Conservation (phyloP, 23 red algal species). For the Pyropia haitanensis region DNA sequence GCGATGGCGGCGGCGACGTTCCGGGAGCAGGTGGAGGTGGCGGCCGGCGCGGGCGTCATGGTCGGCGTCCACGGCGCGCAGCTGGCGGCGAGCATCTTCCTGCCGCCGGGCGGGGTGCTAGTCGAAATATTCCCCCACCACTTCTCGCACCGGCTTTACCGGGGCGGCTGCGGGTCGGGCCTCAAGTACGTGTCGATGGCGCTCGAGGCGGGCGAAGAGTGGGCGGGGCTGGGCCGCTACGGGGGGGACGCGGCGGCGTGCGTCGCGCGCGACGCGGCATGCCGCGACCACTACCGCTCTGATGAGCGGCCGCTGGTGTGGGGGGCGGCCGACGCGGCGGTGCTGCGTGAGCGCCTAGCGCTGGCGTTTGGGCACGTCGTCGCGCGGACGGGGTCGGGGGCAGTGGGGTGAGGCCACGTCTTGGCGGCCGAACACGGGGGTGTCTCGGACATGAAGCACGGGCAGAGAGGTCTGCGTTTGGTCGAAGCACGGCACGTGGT, state of each 20-base stretch:
- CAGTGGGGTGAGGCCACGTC: too few species aligned
- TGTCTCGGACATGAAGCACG: too few species aligned
- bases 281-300: too few species aligned
- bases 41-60: slow-evolving; percentile 22
- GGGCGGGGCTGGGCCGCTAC: not conserved
- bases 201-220: slow-evolving; percentile 15
- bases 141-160: slow-evolving; percentile 37
- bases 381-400: too few species aligned
- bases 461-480: too few species aligned
- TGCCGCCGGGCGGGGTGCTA: slow-evolving; percentile 6
- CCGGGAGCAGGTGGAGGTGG: slow-evolving; percentile 21
- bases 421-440: too few species aligned
- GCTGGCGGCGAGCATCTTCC: slow-evolving; percentile 20
- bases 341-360: too few species aligned
- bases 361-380: too few species aligned
- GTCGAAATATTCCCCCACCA: slow-evolving; percentile 43
- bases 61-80: slow-evolving; percentile 51
- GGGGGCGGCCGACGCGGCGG: too few species aligned
- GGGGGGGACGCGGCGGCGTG: not conserved
- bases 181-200: slow-evolving; percentile 15
- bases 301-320: too few species aligned
- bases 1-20: slow-evolving; percentile 39
- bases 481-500: too few species aligned
- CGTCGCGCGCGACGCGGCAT: too few species aligned
- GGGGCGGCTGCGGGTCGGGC: slow-evolving; percentile 16